Evolutionary conservation across 257 asterid species (phyloP).

Genomic region (Capsicum pubescens): DNA sequence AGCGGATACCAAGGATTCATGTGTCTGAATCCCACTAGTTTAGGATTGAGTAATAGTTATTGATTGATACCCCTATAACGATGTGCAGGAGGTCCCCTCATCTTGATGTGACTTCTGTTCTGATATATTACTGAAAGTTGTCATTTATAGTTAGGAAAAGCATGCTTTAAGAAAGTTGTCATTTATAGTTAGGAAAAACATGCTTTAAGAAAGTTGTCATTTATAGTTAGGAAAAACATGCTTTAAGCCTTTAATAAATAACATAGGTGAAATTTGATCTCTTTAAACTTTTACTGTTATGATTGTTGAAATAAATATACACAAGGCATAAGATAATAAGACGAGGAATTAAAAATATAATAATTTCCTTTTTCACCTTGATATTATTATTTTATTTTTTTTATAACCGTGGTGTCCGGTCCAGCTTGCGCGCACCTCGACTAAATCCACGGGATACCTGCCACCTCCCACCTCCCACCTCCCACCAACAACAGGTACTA

Average conservation of each 20-base stretch:
- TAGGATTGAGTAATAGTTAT: conserved; percentile 21
- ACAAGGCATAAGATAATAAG: neutral
- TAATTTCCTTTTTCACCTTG: neutral
- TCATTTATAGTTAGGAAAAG: neutral
- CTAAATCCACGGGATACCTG: too few relatives aligned
- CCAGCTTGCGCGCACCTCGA: too few relatives aligned
- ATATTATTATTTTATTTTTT: neutral
- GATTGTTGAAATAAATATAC: too few relatives aligned
- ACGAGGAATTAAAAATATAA: neutral
- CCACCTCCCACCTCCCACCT: too few relatives aligned
- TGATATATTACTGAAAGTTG: neutral
- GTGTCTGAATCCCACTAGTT: conserved; percentile 9
- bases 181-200: neutral
- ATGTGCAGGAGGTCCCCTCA: conserved; percentile 13
- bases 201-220: neutral
- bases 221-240: neutral
- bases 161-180: neutral
- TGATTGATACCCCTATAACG: neutral
- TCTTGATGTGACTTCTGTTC: conserved; percentile 6
- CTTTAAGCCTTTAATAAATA: neutral
- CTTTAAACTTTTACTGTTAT: neutral
- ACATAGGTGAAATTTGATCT: neutral
- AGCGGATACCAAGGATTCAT: neutral
- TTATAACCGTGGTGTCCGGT: too few relatives aligned
- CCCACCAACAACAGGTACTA: too few relatives aligned